Percentiles rank a stretch among this genome's conserved stretches.
These are phyloP conservation scores for Dothideomycetes sp. DNA, from an alignment of 2,329 filamentous ascomycete genomes.

Conservation along the genomic window DNA sequence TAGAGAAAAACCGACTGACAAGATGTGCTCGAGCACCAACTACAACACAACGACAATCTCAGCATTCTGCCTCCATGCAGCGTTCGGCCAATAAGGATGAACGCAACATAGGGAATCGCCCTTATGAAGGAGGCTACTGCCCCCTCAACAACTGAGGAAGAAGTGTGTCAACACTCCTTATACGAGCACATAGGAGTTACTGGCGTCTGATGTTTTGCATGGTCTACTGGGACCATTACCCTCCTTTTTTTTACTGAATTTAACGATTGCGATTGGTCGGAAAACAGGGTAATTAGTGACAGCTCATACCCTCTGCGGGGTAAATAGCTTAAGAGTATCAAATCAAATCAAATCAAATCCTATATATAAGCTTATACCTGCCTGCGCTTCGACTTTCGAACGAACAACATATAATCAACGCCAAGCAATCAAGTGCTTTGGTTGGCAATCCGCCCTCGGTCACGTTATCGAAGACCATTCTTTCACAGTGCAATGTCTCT, in stretches of 20 bases:
- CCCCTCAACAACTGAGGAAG: background rate
- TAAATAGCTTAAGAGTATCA: slow-evolving; percentile 1
- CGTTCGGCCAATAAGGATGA: background rate
- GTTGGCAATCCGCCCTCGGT: too few species aligned
- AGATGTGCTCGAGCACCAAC: background rate
- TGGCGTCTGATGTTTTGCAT: background rate
- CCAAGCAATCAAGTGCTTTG: too few species aligned
- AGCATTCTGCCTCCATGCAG: background rate
- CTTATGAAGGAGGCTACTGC: background rate
- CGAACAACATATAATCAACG: too few species aligned
- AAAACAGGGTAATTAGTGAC: background rate
- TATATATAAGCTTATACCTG: too few species aligned
- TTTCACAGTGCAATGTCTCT: too few species aligned
- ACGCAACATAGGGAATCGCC: background rate
- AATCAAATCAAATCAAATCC: too few species aligned
- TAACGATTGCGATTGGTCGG: background rate
- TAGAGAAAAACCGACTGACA: background rate
- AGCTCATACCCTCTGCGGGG: background rate
- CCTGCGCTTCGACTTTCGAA: too few species aligned
- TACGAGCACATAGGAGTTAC: background rate
- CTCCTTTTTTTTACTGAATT: background rate
- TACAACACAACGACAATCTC: background rate
- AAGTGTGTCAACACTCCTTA: background rate
- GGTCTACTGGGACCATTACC: background rate
- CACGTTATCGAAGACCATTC: too few species aligned